Percentiles rank a stretch among this genome's conserved stretches.
Evolutionary conservation across 2,329 filamentous ascomycete genomes (phyloP).

Genomic region (Didymella keratinophila): DNA sequence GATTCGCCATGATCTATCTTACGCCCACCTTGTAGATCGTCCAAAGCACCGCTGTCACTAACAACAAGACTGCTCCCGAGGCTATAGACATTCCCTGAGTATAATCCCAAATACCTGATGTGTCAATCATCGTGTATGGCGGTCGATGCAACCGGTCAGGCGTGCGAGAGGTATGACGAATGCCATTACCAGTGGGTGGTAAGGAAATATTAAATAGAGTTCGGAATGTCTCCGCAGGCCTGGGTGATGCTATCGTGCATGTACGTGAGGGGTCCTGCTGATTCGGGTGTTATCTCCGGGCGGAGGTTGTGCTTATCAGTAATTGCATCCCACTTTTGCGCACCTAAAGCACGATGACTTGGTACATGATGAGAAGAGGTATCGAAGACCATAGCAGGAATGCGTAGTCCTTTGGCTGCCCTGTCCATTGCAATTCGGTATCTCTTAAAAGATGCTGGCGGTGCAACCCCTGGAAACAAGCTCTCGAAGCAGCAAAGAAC

Average conservation of each 20-base stretch:
- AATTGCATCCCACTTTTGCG: background rate
- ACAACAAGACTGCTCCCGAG: background rate
- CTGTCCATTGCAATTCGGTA: background rate
- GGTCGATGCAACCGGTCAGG: background rate
- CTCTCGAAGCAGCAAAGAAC: background rate
- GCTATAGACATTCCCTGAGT: background rate
- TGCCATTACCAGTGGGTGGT: background rate
- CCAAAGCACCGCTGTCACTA: background rate
- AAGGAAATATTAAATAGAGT: background rate
- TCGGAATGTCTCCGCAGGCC: background rate
- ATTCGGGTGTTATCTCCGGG: background rate
- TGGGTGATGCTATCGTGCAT: background rate
- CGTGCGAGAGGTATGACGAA: background rate
- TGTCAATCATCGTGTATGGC: background rate
- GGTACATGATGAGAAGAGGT: background rate
- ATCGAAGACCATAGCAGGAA: background rate
- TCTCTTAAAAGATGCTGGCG: background rate
- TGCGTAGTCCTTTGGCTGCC: background rate
- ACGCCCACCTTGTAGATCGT: background rate
- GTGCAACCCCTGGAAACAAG: background rate
- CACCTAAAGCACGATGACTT: background rate
- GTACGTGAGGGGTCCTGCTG: slow-evolving; percentile 2
- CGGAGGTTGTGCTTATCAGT: slow-evolving; percentile 1
- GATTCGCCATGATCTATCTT: no score
- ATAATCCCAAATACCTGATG: background rate